Evolutionary conservation across 139 green algal species (phyloP), one percentile per base, ranked within the genome.

Genomic region (Coccomyxa sp.): DNA sequence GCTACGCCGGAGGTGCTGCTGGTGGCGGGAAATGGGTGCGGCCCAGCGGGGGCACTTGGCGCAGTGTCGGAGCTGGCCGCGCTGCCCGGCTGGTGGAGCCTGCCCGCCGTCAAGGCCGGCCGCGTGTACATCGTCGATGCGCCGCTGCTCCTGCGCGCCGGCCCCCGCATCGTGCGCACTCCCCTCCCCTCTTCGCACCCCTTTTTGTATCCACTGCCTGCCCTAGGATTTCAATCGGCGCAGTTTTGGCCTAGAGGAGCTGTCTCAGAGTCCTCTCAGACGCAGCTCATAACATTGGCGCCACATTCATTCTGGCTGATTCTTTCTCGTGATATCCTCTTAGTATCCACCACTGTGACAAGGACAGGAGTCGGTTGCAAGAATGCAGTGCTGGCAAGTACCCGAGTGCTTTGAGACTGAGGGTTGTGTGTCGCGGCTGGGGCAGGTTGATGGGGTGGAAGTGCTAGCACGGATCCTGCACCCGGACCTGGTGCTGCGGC

Each of bases 361-460:
- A 51, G 38, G 38, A 51, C 38, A 51, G 38, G 38, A 51, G 38
- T 51, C 3, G 38, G 38, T 11, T 7, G 7, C 3, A 51, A 51
- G 38, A 51, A 7, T 51, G 38, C 38, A 51, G 38, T 7, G 38
- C 38, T 51, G 38, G 38, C 38, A 51, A 51, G 38, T 51, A 51
- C 7, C 38, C 7, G 38, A 11, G 38, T 51, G 38, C 7, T 11
- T 51, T 51, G 38, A 7, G 38, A 51, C 38, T 51, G 38, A 51
- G 38, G 38, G 38, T 51, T 51, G 38, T 51, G 38, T 51, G 3
- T 11, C 38, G 7, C n/a, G n/a, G n/a, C 38, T 51, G 38, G 63
- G 77, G 80, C 84, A 97, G 87, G 92, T 98, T 59, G 90, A 98
- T 67, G 96, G 95, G 10, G 87, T 95, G 21, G 95, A 98, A 84